A percentile compares a stretch with the other conserved stretches of the same genome.
These are phyloP conservation scores for Collybia mongolica DNA, from an alignment of 768 basidiomycete genomes.

Conservation along the genomic window DNA sequence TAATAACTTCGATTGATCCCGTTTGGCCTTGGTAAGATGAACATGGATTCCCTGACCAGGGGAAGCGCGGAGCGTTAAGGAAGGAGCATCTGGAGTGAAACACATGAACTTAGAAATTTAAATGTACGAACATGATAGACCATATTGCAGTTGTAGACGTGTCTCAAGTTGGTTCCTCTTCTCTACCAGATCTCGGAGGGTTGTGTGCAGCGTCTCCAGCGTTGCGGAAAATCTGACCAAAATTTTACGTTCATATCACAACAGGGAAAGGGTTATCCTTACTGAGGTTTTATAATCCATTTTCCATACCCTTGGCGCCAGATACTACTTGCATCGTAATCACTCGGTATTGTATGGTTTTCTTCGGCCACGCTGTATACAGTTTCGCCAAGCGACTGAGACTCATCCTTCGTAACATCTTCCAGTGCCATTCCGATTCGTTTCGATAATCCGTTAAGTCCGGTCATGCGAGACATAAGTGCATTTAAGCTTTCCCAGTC, in stretches of 20 bases:
- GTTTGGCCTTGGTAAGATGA: slow-evolving; percentile 64
- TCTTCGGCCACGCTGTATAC: neutral
- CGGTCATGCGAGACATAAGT: slow-evolving; percentile 50
- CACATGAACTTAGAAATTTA: neutral
- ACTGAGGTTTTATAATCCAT: slow-evolving; percentile 72
- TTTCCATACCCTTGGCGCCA: slow-evolving; percentile 36
- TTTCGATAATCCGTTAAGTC: slow-evolving; percentile 49
- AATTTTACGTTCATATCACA: slow-evolving; percentile 1
- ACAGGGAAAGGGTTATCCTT: slow-evolving; percentile 11
- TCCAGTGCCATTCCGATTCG: slow-evolving; percentile 55
- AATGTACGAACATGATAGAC: slow-evolving; percentile 30
- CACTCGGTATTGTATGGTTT: neutral
- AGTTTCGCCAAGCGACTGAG: too few relatives aligned
- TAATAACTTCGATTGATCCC: slow-evolving; percentile 53
- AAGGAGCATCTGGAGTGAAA: slow-evolving; percentile 56
- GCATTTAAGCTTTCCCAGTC: slow-evolving; percentile 60
- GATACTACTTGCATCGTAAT: neutral
- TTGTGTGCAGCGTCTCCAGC: slow-evolving; percentile 46
- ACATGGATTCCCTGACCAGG: slow-evolving; percentile 73
- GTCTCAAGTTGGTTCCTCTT: slow-evolving; percentile 53
- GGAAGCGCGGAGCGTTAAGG: slow-evolving; percentile 69
- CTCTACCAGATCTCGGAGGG: slow-evolving; percentile 41
- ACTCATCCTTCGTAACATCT: neutral
- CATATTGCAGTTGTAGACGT: slow-evolving; percentile 49
- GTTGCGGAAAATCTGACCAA: slow-evolving; percentile 58